A percentile compares a stretch with the other conserved stretches of the same genome.
Conservation (phyloP, 2,329 filamentous ascomycete genomes). For the Ceratocystis eucalypticola region DNA sequence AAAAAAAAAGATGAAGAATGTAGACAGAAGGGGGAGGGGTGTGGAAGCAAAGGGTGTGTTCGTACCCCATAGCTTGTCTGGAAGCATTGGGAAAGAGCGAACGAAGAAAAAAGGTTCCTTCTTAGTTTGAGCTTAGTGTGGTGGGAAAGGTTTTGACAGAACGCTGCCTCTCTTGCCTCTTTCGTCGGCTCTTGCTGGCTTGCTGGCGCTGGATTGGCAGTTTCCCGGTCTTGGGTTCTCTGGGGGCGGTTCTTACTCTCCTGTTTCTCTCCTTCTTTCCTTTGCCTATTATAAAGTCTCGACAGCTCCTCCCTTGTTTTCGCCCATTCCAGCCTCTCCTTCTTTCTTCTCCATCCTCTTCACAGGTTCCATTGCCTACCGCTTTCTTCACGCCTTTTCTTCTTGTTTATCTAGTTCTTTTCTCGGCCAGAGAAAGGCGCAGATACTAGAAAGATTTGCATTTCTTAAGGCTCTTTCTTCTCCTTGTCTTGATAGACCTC, state of each 20-base stretch:
- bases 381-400: background rate
- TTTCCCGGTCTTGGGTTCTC: background rate
- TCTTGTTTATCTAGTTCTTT: constrained; percentile 6
- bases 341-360: constrained; percentile 9
- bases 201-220: background rate
- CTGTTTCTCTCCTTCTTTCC: background rate
- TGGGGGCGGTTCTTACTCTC: background rate
- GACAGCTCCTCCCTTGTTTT: constrained; percentile 1
- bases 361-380: constrained; percentile 7
- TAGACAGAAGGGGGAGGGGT: background rate
- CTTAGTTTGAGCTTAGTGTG: background rate
- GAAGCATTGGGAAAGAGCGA: background rate
- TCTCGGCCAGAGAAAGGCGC: background rate
- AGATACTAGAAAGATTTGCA: background rate
- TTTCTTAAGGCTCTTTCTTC: background rate
- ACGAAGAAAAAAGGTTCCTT: background rate
- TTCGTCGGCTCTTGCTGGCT: background rate
- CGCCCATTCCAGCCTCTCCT: background rate
- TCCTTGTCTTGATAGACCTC: background rate
- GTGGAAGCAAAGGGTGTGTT: background rate
- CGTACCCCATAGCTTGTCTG: background rate
- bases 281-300: constrained; percentile 5
- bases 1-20: background rate
- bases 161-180: background rate
- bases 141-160: background rate